phyloP scores from a whole-genome alignment of 2,329 filamentous ascomycete species.

The Fusarium solani-melongenae region DNA sequence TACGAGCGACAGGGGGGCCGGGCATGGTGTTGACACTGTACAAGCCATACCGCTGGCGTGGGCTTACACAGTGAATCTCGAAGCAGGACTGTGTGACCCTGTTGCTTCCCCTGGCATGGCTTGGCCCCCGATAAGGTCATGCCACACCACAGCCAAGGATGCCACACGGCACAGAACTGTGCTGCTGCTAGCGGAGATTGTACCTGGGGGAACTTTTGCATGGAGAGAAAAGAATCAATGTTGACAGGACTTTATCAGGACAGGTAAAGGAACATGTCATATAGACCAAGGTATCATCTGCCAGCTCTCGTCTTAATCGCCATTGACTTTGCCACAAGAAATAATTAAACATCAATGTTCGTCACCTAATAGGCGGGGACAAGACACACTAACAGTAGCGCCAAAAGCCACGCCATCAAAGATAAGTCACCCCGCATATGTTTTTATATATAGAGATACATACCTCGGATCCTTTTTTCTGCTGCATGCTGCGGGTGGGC shows the following conservation, averaged over 20 bases:
- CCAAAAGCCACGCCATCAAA: slow-evolving; percentile 11
- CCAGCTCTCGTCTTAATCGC: not conserved
- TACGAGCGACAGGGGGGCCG: slow-evolving; percentile 33
- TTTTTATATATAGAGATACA: slow-evolving; percentile 25
- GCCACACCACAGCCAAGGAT: slow-evolving; percentile 14
- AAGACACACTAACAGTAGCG: not conserved
- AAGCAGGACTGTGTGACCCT: slow-evolving; percentile 20
- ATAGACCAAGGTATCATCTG: not conserved
- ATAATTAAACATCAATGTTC: not conserved
- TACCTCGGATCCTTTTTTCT: slow-evolving; percentile 3
- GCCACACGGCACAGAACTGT: not conserved
- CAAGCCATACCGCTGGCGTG: too few species aligned
- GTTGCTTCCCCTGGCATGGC: slow-evolving; percentile 28
- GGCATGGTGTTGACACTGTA: slow-evolving; percentile 31
- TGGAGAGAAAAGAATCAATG: not conserved
- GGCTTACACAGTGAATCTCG: slow-evolving; percentile 19
- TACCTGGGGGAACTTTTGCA: not conserved
- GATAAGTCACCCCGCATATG: slow-evolving; percentile 17
- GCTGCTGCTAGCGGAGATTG: not conserved
- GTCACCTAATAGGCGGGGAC: not conserved
- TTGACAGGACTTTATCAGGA: not conserved
- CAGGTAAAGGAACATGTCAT: not conserved
- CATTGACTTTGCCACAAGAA: not conserved
- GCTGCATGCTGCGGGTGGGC: slow-evolving; percentile 21
- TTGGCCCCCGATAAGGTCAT: slow-evolving; percentile 43